phyloP scores from a whole-genome alignment of 2,329 filamentous ascomycete species.

The Epichloe sp. region DNA sequence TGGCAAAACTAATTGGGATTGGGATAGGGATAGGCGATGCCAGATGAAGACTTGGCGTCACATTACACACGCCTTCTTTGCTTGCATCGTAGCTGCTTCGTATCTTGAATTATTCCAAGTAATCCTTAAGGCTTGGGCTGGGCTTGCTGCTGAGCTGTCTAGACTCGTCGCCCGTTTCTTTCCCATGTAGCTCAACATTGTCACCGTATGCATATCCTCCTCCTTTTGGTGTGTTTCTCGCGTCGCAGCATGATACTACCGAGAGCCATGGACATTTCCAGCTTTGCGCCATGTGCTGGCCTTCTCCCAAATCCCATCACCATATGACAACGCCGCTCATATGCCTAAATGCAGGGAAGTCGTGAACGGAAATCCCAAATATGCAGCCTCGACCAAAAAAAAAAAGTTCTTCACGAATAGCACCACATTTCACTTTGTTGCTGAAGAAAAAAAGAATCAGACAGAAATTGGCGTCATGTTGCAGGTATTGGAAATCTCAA shows the following conservation, averaged over 20 bases:
- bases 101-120: background rate
- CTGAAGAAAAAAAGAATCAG: too few relatives aligned
- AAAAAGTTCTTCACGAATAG: background rate
- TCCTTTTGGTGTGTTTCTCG: background rate
- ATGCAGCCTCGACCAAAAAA: background rate
- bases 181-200: background rate
- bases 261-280: background rate
- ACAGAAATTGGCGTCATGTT: background rate
- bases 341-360: slow-evolving; percentile 5
- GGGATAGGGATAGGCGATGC: background rate
- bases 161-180: background rate
- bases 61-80: too few relatives aligned
- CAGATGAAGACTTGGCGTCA: background rate
- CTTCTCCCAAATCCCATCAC: background rate
- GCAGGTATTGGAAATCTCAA: slow-evolving; percentile 24
- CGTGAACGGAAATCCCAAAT: background rate
- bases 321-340: slow-evolving; percentile 3
- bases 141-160: too few relatives aligned
- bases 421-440: background rate
- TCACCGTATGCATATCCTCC: background rate
- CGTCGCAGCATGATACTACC: background rate
- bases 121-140: background rate
- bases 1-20: background rate
- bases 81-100: background rate
- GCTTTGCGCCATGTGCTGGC: background rate